These are phyloP conservation scores for Neurospora crassa DNA, from an alignment of 2,329 filamentous ascomycete genomes.

Conservation along the genomic window DNA sequence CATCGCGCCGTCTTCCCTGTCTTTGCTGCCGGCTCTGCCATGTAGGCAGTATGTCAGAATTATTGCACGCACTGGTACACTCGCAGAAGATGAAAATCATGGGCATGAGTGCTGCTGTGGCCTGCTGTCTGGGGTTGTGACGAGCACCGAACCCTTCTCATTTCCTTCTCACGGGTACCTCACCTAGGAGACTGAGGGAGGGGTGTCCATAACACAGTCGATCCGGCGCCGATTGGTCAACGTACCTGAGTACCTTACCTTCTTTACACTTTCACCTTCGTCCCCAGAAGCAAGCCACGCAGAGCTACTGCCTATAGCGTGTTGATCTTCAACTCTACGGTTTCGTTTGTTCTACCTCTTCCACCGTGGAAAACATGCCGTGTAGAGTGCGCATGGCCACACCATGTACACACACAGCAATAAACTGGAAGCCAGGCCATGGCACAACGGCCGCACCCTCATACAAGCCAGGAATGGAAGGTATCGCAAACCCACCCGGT, in stretches of 20 bases:
- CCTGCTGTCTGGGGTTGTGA: neutral
- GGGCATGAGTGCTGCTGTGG: neutral
- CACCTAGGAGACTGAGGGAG: neutral
- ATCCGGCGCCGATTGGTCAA: neutral
- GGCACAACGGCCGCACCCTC: slow-evolving; percentile 1
- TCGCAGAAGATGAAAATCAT: neutral
- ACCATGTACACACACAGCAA: slow-evolving; percentile 4
- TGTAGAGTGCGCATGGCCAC: neutral
- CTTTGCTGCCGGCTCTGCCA: neutral
- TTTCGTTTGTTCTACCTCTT: neutral
- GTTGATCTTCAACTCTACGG: neutral
- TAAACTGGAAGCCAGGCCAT: neutral
- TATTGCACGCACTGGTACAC: neutral
- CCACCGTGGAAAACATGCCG: neutral
- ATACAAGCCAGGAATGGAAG: slow-evolving; percentile 7
- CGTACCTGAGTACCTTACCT: neutral
- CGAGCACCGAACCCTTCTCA: neutral
- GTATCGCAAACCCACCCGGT: slow-evolving; percentile 10
- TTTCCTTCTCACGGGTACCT: neutral
- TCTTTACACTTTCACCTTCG: neutral
- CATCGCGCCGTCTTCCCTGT: neutral
- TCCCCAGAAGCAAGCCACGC: neutral
- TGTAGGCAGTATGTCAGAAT: neutral
- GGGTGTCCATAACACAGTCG: neutral
- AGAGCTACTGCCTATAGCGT: neutral